Base-by-base conservation (phyloP, 495 filamentous ascomycete species). In the Xylaria telfairii region DNA sequence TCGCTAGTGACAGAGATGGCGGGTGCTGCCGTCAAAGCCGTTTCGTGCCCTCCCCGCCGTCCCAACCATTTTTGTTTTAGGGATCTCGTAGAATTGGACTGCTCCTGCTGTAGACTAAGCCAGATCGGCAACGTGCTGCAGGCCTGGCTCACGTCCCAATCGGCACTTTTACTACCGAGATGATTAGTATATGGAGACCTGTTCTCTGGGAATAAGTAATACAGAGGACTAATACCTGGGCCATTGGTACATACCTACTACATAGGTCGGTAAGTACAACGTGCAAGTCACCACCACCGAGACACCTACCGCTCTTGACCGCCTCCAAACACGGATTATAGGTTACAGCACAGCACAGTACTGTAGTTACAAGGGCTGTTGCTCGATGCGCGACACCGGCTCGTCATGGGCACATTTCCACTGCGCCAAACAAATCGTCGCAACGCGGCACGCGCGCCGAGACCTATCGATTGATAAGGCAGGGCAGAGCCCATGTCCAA, bases 1-100 rank as follows among this genome's bases (percentile, higher is more conserved):
- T 28, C n/a, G 60, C 51, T 21, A 60, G 24, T n/a, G 42, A 6
- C 30, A 49, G 30, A 44, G 30, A 34, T 42, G n/a, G 49, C 68
- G 68, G 60, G 59, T 57, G 47, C 15, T 70, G 68, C 68, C 68
- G 68, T 70, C 26, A 34, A 54, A 57, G 57, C 32, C 56, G 67
- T 61, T 49, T 69, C 65, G 17, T 68, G 37, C 26, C 49, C 53
- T 44, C 53, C 30, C 41, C 66, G 28, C 53, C 67, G 13, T 26
- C 28, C 28, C 28, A 30, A 49, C 1, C 21, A 26, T 4, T 51
- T 66, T 42, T 44, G n/a, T 26, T 28, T 34, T 9, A 12, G 4
- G n/a, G 37, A 47, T 24, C 10, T 34, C 17, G 24, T 51, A 8
- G 63, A 54, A 15, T 53, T 26, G 34, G 30, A 6, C 15, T 51